Conservation (phyloP, 345 rosid species). For the Arabidopsis arenosa region DNA sequence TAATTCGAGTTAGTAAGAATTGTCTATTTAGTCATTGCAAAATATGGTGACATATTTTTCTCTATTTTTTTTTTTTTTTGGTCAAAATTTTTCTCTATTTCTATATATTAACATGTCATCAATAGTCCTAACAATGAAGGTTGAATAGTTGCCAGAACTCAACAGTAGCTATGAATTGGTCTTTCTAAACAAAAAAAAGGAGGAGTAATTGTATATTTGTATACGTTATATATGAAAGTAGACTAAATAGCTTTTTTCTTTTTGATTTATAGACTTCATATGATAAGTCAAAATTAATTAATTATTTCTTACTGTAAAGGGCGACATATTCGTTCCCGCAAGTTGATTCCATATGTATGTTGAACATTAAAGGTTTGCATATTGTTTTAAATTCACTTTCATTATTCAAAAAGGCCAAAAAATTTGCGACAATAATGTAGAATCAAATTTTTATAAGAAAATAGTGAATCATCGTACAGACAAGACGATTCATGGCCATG, state of each 20-base stretch:
- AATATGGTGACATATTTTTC: not conserved
- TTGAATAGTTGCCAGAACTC: not conserved
- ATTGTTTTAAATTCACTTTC: not conserved
- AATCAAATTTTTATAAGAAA: not conserved
- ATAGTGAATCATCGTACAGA: slow-evolving; percentile 38
- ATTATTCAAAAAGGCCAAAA: not conserved
- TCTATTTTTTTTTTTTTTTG: too few relatives aligned
- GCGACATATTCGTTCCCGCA: not conserved
- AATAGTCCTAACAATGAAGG: not conserved
- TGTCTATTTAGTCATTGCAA: not conserved
- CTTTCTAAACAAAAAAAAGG: not conserved
- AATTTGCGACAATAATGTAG: slow-evolving; percentile 20
- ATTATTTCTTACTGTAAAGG: not conserved
- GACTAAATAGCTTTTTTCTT: too few relatives aligned
- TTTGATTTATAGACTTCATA: too few relatives aligned
- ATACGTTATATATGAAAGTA: too few relatives aligned
- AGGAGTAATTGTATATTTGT: too few relatives aligned
- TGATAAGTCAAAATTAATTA: not conserved
- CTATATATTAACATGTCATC: not conserved
- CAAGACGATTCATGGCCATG: slow-evolving; percentile 42
- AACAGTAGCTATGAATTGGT: not conserved
- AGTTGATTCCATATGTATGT: not conserved
- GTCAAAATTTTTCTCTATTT: too few relatives aligned
- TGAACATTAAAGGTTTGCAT: not conserved
- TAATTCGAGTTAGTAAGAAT: not conserved